A percentile compares a stretch with the other conserved stretches of the same genome.
These are phyloP conservation scores for Neofusicoccum ribis DNA, from an alignment of 2,329 filamentous ascomycete genomes.

Conservation along the genomic window DNA sequence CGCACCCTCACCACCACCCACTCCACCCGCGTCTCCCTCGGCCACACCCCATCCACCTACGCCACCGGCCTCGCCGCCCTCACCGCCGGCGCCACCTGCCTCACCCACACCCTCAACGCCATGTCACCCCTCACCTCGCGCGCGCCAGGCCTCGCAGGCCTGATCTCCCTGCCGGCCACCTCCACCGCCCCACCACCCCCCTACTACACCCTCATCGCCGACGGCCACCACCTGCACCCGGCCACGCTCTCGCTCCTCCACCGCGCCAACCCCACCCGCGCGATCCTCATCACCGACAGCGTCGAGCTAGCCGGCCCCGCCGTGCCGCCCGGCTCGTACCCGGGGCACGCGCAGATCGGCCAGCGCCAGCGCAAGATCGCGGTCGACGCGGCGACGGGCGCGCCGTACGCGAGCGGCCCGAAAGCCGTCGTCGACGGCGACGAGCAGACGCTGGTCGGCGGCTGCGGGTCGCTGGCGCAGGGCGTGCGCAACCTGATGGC, in stretches of 20 bases:
- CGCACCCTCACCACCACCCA: slow-evolving; percentile 38
- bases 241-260: slow-evolving; percentile 51
- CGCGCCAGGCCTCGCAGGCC: slow-evolving; percentile 52
- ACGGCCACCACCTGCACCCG: slow-evolving; percentile 57
- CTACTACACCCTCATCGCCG: slow-evolving; percentile 56
- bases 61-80: slow-evolving; percentile 48
- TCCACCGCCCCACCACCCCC: slow-evolving; percentile 32
- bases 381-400: neutral
- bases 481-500: slow-evolving; percentile 51
- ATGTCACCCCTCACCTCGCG: slow-evolving; percentile 55
- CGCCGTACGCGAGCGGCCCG: slow-evolving; percentile 25
- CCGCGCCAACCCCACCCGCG: slow-evolving; percentile 47
- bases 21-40: slow-evolving; percentile 49
- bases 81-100: slow-evolving; percentile 49
- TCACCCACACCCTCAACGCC: slow-evolving; percentile 59
- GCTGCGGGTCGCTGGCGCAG: slow-evolving; percentile 53
- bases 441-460: slow-evolving; percentile 53
- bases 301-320: slow-evolving; percentile 57
- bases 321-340: slow-evolving; percentile 52
- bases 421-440: slow-evolving; percentile 43
- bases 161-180: slow-evolving; percentile 31
- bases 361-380: slow-evolving; percentile 48
- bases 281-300: slow-evolving; percentile 56
- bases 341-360: slow-evolving; percentile 54
- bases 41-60: slow-evolving; percentile 52